Evolutionary conservation across 2,329 filamentous ascomycete species (phyloP).

Genomic region (Cordyceps javanica): DNA sequence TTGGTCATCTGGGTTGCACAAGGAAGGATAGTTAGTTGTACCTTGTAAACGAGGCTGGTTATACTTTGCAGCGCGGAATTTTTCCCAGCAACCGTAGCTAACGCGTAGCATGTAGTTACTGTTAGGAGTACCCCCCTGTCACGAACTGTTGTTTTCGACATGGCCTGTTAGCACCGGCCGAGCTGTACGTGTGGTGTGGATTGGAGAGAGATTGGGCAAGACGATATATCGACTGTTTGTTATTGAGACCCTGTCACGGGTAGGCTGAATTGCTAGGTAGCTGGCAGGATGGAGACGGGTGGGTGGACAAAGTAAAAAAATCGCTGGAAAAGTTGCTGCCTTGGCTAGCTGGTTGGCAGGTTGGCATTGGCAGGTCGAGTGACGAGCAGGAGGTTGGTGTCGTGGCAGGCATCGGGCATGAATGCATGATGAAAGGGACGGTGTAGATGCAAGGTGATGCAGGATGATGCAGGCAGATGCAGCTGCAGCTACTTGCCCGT

Average conservation of each 20-base stretch:
- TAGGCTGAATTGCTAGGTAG: neutral
- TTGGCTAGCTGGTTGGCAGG: neutral
- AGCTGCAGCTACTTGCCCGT: too few relatives aligned
- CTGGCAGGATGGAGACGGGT: neutral
- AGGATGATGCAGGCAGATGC: neutral
- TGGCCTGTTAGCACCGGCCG: too few relatives aligned
- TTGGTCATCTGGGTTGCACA: too few relatives aligned
- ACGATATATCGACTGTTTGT: neutral
- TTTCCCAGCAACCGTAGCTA: too few relatives aligned
- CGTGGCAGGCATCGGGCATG: neutral
- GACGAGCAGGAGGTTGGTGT: neutral
- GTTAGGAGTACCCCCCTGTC: too few relatives aligned
- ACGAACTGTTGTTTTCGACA: too few relatives aligned
- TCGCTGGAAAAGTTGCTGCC: too few relatives aligned
- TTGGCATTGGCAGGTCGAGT: neutral
- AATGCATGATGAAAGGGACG: neutral
- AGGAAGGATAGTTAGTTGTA: too few relatives aligned
- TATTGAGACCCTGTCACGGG: neutral
- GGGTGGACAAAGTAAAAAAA: neutral
- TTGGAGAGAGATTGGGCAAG: neutral
- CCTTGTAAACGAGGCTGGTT: too few relatives aligned
- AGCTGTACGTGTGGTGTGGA: neutral
- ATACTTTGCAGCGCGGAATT: too few relatives aligned
- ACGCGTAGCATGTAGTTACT: too few relatives aligned
- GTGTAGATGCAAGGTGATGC: conserved; percentile 4